Evolutionary conservation across 345 rosid genomes (phyloP).

Genomic region (Euphorbia lathyris): DNA sequence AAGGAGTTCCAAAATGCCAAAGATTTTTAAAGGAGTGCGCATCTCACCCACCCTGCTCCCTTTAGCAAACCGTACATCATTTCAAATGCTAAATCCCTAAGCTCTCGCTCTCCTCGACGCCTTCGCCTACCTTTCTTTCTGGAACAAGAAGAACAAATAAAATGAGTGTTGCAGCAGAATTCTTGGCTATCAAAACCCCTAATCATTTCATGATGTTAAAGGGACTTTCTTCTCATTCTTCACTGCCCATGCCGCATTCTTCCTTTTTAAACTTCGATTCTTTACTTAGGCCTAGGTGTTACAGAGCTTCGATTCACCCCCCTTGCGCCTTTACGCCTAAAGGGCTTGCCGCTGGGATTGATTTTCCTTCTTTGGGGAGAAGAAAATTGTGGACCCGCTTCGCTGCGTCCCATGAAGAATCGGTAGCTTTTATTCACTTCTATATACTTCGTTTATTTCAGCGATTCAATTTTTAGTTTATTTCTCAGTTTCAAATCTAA

Average conservation of each 20-base stretch:
- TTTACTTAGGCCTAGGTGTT: constrained; percentile 3
- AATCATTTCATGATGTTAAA: not conserved
- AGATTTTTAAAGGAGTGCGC: not conserved
- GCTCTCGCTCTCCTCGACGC: not conserved
- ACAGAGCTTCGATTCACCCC: constrained; percentile 1
- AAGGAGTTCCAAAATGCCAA: not conserved
- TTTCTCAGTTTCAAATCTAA: not conserved
- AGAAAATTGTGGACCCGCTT: constrained; percentile 33
- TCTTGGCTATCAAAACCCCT: constrained; percentile 14
- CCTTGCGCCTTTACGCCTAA: constrained; percentile 4
- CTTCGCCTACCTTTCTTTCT: not conserved
- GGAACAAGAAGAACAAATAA: not conserved
- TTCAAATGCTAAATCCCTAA: not conserved
- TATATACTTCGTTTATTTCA: not conserved
- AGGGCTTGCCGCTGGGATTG: constrained; percentile 24
- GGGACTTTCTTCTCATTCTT: constrained; percentile 2
- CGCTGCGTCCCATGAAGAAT: constrained; percentile 67
- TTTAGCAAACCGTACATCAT: not conserved
- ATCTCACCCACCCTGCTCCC: not conserved
- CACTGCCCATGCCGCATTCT: constrained; percentile 7
- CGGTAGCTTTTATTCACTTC: constrained; percentile 32
- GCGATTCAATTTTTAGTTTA: not conserved
- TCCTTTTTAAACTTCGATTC: constrained; percentile 6
- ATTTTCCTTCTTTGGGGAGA: constrained; percentile 32
- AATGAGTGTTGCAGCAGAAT: constrained; percentile 9